Percentiles rank a stretch among this genome's conserved stretches.
Evolutionary conservation across 192 early-diverging fungal genomes (phyloP).

Genomic region (Linnemannia schmuckeri): DNA sequence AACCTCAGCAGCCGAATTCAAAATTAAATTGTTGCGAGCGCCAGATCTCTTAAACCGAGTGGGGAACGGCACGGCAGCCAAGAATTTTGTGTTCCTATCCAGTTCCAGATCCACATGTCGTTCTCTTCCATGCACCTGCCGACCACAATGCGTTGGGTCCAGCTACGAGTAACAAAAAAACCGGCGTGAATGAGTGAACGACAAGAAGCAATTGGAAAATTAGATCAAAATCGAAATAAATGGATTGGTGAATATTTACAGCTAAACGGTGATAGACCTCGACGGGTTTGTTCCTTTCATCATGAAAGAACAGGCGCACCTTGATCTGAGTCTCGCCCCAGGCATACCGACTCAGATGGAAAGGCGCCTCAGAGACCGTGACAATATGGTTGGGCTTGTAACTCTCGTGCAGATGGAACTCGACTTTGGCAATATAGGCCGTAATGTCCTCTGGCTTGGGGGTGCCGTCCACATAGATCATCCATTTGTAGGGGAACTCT

Average conservation of each 20-base stretch:
- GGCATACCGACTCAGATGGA: slow-evolving; percentile 89
- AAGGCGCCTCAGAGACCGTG: slow-evolving; percentile 81
- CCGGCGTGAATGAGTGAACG: neutral
- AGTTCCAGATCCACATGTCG: slow-evolving; percentile 85
- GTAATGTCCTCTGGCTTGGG: slow-evolving; percentile 60
- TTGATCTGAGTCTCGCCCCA: slow-evolving; percentile 96
- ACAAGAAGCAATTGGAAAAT: neutral
- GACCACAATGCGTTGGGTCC: slow-evolving; percentile 78
- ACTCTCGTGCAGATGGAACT: slow-evolving; percentile 91
- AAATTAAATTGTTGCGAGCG: slow-evolving; percentile 27
- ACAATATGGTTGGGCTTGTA: slow-evolving; percentile 92
- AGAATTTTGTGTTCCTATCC: slow-evolving; percentile 84
- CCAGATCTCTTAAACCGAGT: slow-evolving; percentile 16
- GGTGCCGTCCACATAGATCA: slow-evolving; percentile 85
- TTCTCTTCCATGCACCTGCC: slow-evolving; percentile 80
- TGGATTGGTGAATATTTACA: slow-evolving; percentile 46
- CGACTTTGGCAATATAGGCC: slow-evolving; percentile 82
- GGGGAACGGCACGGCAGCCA: slow-evolving; percentile 26
- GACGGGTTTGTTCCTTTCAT: slow-evolving; percentile 86
- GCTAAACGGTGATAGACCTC: slow-evolving; percentile 87
- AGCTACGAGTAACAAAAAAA: slow-evolving; percentile 58
- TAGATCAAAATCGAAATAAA: neutral
- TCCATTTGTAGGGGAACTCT: slow-evolving; percentile 89
- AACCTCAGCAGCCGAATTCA: slow-evolving; percentile 41
- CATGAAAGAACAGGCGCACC: slow-evolving; percentile 84